Evolutionary conservation across 1,139 yeast genomes (phyloP).

Genomic region (Sugiyamaella castrensis): DNA sequence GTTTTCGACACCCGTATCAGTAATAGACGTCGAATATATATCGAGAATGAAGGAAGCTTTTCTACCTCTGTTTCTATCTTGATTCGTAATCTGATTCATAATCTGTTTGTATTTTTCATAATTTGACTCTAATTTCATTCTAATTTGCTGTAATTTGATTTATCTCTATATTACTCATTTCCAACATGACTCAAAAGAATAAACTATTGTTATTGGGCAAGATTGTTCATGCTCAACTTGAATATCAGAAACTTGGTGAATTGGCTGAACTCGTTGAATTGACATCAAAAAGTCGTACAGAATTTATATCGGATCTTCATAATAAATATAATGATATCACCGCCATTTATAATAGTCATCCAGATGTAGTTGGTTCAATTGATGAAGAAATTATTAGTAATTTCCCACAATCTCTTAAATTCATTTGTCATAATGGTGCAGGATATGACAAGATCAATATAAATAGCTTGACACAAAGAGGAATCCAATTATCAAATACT

Average conservation of each 20-base stretch:
- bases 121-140: too few species aligned
- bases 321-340: constrained; percentile 33
- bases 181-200: constrained; percentile 8
- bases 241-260: constrained; percentile 28
- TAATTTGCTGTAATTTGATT: too few species aligned
- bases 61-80: too few species aligned
- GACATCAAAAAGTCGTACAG: constrained; percentile 27
- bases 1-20: too few species aligned
- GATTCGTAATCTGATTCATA: too few species aligned
- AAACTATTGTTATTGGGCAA: constrained; percentile 28
- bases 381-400: constrained; percentile 64
- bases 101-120: too few species aligned
- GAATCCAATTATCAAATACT: constrained; percentile 64
- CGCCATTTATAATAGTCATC: constrained; percentile 29
- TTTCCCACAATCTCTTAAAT: constrained; percentile 61
- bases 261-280: constrained; percentile 26
- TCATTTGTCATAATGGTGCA: constrained; percentile 82
- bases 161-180: too few species aligned
- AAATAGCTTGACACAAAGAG: constrained; percentile 46
- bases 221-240: constrained; percentile 26
- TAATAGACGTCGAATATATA: too few species aligned
- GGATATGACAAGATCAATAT: constrained; percentile 74
- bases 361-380: constrained; percentile 51
- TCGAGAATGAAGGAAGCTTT: too few species aligned
- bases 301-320: constrained; percentile 35